A percentile compares a stretch with the other conserved stretches of the same genome.
These are phyloP conservation scores for Hericium rajendrae DNA, from an alignment of 768 basidiomycete species.

Conservation along the genomic window DNA sequence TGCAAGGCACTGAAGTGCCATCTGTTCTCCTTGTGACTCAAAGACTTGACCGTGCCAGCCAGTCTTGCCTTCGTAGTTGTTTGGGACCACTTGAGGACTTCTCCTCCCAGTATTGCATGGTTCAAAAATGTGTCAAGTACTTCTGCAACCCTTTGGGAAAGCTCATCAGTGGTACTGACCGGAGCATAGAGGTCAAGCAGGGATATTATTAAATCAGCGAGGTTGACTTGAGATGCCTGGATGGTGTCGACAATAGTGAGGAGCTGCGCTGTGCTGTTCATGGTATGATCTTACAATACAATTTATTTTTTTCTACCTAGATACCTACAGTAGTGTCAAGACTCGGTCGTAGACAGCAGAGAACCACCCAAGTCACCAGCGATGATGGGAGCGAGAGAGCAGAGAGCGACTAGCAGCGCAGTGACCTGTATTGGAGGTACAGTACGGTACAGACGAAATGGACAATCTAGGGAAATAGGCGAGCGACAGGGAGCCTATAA, in stretches of 20 bases:
- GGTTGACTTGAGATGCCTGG: background rate
- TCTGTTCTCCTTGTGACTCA: background rate
- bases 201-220: background rate
- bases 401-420: too few relatives aligned
- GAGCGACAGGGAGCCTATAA: too few relatives aligned
- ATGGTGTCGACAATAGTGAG: background rate
- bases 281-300: too few relatives aligned
- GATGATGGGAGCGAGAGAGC: too few relatives aligned
- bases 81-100: background rate
- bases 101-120: background rate
- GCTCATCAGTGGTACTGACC: background rate
- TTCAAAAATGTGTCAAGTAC: background rate
- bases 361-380: too few relatives aligned
- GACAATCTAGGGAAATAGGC: too few relatives aligned
- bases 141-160: background rate
- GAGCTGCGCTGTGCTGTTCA: background rate
- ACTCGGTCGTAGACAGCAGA: too few relatives aligned
- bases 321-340: too few relatives aligned
- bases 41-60: constrained; percentile 10
- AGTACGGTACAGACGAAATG: too few relatives aligned
- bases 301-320: background rate
- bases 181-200: background rate
- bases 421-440: too few relatives aligned
- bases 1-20: background rate
- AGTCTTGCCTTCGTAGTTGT: background rate